These are phyloP conservation scores for Ogataea nonfermentans DNA, from an alignment of 805 yeast species.

Conservation along the genomic window DNA sequence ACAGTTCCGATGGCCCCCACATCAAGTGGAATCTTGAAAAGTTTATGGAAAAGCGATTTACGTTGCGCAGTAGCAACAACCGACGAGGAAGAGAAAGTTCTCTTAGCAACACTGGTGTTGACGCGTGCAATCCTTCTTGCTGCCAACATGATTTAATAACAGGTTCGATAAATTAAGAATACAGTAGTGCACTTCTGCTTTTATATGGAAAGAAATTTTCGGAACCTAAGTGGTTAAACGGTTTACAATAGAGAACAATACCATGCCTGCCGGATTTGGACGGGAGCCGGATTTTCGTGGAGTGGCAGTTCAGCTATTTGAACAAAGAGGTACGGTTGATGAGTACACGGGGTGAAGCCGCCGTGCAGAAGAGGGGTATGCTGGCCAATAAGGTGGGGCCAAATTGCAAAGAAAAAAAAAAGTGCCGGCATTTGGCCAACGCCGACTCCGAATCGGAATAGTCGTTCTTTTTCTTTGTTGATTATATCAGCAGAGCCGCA, in stretches of 20 bases:
- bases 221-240: too few relatives aligned
- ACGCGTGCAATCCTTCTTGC: constrained; percentile 13
- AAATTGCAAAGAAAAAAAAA: not conserved
- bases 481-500: too few relatives aligned
- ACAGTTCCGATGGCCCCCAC: constrained; percentile 29
- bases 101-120: constrained; percentile 10
- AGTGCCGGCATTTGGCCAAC: constrained; percentile 1
- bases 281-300: too few relatives aligned
- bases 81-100: constrained; percentile 25
- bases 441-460: not conserved
- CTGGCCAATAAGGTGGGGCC: constrained; percentile 3
- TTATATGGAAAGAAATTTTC: too few relatives aligned
- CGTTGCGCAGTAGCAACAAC: constrained; percentile 19
- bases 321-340: constrained; percentile 1
- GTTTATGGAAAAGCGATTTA: constrained; percentile 22
- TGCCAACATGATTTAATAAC: constrained; percentile 8
- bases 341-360: constrained; percentile 6
- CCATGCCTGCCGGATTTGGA: too few relatives aligned
- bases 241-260: not conserved
- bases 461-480: too few relatives aligned
- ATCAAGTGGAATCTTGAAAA: constrained; percentile 28
- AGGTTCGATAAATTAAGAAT: not conserved
- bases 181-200: too few relatives aligned
- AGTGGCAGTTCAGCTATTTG: too few relatives aligned
- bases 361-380: not conserved